Percentiles rank a stretch among this genome's conserved stretches.
Evolutionary conservation across 2,329 filamentous ascomycete genomes (phyloP).

Genomic region (Daldinia sp.): DNA sequence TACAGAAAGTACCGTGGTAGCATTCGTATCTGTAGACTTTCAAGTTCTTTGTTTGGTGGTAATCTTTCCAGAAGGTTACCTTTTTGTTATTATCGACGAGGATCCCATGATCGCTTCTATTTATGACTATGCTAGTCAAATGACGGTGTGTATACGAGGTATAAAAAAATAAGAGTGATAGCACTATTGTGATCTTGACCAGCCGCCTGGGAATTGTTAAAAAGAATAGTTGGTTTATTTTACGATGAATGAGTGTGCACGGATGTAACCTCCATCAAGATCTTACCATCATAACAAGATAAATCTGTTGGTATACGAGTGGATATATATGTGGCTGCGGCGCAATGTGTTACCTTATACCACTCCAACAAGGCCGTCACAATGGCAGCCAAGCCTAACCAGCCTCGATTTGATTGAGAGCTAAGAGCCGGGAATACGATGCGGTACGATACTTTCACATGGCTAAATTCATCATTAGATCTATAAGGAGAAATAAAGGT

Average conservation of each 20-base stretch:
- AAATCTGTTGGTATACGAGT: neutral
- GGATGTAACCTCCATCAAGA: slow-evolving; percentile 2
- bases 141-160: slow-evolving; percentile 1
- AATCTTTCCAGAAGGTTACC: neutral
- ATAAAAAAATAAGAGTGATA: neutral
- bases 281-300: neutral
- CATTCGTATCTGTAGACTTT: neutral
- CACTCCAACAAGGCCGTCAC: neutral
- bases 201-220: neutral
- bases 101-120: neutral
- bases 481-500: neutral
- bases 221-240: slow-evolving; percentile 4
- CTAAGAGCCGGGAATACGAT: neutral
- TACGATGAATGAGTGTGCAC: neutral
- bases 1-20: neutral
- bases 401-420: slow-evolving; percentile 1
- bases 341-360: neutral
- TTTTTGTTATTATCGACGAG: neutral
- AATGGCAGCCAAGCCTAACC: neutral
- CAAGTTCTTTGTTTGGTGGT: neutral
- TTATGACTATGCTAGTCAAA: neutral
- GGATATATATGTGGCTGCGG: slow-evolving; percentile 3
- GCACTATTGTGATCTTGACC: neutral
- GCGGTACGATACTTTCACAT: neutral
- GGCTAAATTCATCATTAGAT: neutral